phyloP scores from a whole-genome alignment of 306 rosid species.

The Quercus cerris region DNA sequence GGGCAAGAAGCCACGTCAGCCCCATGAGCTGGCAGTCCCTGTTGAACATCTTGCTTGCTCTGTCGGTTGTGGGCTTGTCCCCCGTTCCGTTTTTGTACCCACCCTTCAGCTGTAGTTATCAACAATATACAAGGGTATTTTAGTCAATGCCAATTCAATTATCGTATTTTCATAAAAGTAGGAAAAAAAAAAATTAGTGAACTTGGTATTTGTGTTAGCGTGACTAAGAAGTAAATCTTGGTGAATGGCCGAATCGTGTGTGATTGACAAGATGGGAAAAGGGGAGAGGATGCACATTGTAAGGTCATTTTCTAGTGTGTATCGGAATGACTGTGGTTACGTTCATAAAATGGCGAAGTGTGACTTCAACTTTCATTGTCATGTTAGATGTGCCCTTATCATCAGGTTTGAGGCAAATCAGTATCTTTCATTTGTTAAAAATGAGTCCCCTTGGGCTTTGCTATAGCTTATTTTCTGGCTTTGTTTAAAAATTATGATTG shows the following conservation, averaged over 20 bases:
- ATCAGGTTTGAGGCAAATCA: no score
- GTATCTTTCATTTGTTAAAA: no score
- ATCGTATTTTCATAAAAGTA: no score
- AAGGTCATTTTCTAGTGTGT: background rate
- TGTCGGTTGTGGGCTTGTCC: constrained; percentile 34
- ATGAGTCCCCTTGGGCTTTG: no score
- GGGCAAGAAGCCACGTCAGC: constrained; percentile 81
- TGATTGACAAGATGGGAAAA: no score
- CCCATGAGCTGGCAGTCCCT: constrained; percentile 98
- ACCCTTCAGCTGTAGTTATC: constrained; percentile 45
- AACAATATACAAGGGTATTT: background rate
- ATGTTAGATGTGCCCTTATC: no score
- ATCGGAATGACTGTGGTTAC: background rate
- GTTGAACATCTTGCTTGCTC: constrained; percentile 81
- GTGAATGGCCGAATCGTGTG: no score
- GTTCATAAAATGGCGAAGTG: background rate
- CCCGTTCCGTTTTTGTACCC: constrained; percentile 48
- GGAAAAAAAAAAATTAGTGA: background rate
- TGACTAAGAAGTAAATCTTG: no score
- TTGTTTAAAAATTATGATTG: no score
- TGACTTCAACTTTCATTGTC: background rate
- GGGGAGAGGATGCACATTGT: background rate
- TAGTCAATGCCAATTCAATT: background rate
- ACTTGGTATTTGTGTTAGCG: no score
- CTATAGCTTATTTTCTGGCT: no score